Evolutionary conservation across 768 basidiomycete genomes (phyloP), one percentile per base, ranked within the genome.

Genomic region (Rhodosporidiobolus sp.): DNA sequence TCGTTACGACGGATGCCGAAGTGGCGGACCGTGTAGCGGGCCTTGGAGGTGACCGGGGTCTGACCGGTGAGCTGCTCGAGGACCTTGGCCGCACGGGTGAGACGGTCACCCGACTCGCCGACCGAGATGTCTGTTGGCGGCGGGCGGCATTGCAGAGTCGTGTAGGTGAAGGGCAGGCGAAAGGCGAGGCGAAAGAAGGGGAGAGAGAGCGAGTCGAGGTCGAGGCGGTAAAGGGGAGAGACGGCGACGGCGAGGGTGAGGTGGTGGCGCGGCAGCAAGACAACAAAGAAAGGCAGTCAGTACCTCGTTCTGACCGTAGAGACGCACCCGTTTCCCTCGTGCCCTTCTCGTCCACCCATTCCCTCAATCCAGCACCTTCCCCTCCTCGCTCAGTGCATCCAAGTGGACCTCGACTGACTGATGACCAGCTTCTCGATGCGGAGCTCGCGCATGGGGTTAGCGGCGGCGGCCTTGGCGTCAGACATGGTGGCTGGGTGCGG

Each of bases 1-100:
- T 99, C 95, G 86, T 99, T 99, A 85, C 96, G 91, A 82, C 96
- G 91, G 87, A 99, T 99, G 80, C 92, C 90, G 85, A 99, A 99
- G 60, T 91, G 90, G 78, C 95, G 94, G 83, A 98, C 93, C 81
- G 96, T 98, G 90, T 95, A 98, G 78, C 96, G 92, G 74, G 95
- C 96, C 87, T 98, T 99, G 82, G 94, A 97, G 78, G 94, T 96
- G 79, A 99, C 95, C 81, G 95, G 95, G 59, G 95, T 92, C 86
- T 99, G 95, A 79, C 95, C 95, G 79, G 95, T 99, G 75, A 99
- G 89, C 84, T 99, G 95, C 84, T 99, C 95, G 79, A 99, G 86
- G 79, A 98, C 95, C 85, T 99, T 99, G 82, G 95, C 94, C 63
- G 95, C 95, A 85, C 95, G 91, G 78, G 95, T 99, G 80, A 98